A percentile compares a stretch with the other conserved stretches of the same genome.
phyloP scores from a whole-genome alignment of 78 protist species.

The Capsaspora owczarzaki region DNA sequence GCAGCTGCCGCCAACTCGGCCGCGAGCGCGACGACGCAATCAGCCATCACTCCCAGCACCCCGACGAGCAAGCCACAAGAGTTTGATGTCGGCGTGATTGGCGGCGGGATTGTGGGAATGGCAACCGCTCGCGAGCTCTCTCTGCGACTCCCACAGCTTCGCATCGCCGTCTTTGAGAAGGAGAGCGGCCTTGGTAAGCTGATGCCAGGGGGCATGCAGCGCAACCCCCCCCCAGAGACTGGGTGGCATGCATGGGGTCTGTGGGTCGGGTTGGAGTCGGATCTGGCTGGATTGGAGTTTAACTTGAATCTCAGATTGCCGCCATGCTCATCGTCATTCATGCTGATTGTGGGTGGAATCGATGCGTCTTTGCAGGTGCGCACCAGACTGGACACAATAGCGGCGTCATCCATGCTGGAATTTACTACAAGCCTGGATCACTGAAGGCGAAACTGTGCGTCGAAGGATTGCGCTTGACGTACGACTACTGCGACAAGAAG shows the following conservation, averaged over 20 bases:
- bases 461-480: constrained; percentile 33
- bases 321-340: no score
- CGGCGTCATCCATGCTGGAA: constrained; percentile 65
- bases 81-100: constrained; percentile 7
- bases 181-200: not conserved
- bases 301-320: no score
- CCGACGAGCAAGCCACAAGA: no score
- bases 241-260: no score
- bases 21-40: no score
- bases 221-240: no score
- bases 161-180: constrained; percentile 5
- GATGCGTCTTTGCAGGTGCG: not conserved
- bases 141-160: not conserved
- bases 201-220: no score
- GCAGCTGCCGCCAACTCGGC: no score
- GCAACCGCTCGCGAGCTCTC: constrained; percentile 12
- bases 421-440: constrained; percentile 56
- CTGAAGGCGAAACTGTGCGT: constrained; percentile 38
- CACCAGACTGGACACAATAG: constrained; percentile 55
- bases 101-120: constrained; percentile 23
- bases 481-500: constrained; percentile 31
- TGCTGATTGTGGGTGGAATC: no score
- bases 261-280: no score
- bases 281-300: no score
- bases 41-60: no score